A percentile compares a stretch with the other conserved stretches of the same genome.
phyloP scores from a whole-genome alignment of 2,329 filamentous ascomycete species.

The Penicillium psychrosexuale region DNA sequence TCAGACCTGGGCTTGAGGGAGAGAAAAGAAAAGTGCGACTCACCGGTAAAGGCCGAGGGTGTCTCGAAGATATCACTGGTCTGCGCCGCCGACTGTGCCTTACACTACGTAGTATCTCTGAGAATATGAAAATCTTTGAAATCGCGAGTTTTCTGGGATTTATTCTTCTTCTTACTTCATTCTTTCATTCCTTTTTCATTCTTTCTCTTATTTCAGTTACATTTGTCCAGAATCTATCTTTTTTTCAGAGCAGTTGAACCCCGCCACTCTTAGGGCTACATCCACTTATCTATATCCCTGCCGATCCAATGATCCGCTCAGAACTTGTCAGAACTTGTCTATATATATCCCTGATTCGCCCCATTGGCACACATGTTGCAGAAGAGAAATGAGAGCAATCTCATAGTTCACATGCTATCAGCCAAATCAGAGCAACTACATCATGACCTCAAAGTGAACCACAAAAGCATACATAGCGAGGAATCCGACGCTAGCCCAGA shows the following conservation, averaged over 20 bases:
- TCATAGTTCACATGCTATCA: neutral
- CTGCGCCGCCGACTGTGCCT: conserved; percentile 22
- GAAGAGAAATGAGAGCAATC: neutral
- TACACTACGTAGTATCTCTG: conserved; percentile 10
- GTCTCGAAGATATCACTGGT: conserved; percentile 24
- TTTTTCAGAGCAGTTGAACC: no score
- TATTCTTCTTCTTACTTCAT: neutral
- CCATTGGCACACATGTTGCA: neutral
- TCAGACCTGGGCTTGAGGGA: neutral
- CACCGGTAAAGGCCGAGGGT: conserved; percentile 17
- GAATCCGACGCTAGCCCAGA: no score
- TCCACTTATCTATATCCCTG: neutral
- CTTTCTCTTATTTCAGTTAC: neutral
- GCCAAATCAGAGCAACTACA: neutral
- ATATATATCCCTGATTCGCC: neutral
- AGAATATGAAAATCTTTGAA: conserved; percentile 2
- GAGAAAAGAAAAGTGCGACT: conserved; percentile 6
- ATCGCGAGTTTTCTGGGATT: neutral
- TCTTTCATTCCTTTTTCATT: neutral
- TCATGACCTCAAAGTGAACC: neutral
- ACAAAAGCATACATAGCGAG: neutral
- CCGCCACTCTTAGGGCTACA: neutral
- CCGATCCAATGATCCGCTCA: neutral
- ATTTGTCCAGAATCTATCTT: neutral
- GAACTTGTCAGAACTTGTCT: neutral